Base-by-base conservation (phyloP, 1,139 yeast species). In the Taphrina pruni region DNA sequence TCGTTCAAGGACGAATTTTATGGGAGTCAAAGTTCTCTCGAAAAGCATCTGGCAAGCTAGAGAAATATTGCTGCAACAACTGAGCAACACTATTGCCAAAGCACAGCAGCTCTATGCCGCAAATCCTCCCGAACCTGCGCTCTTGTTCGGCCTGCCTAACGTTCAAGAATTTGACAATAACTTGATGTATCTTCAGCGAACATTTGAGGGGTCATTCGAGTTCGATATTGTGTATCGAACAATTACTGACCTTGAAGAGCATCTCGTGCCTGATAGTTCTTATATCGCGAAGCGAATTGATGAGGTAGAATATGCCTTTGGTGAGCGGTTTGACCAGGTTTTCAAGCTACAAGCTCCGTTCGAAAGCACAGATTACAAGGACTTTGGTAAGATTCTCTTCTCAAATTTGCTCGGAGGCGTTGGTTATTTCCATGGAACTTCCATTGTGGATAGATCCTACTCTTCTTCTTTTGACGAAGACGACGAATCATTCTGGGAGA, bases 401-500 rank as follows among this genome's bases (percentile, higher is more conserved):
- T 89, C 97, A 0, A 94, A 94, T 65, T 81, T 94, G 61, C 79
- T 91, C 69, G 99, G 98, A 14, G 98, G 98, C 9, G 83, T 94
- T 68, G 90, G 97, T 0, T 93, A 91, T 77, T 89, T 89, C 75
- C 83, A 90, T 75, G 99, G 99, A n/a, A 89, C 88, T 69, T 91
- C 89, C 70, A 76, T 89, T 65, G 96, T 93, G 17, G 97, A 92
- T 75, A 82, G 97, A 73, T 83, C 83, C 3, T 86, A 92, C 1
- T 81, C 83, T 7, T 80, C 88, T 48, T 90, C 88, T 73, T 94
- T 88, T 70, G 71, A 75, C 26, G 85, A 85, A 20, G 82, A 84
- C 36, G 80, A 83, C 32, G 78, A 77, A 48, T 72, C 73, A 21
- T 78, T 78, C 67, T 76, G 80, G 79, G 75, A 75, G 57, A 70